These are phyloP conservation scores for Sugiyamaella boreocaroliniensis DNA, from an alignment of 805 yeast genomes.

Conservation along the genomic window DNA sequence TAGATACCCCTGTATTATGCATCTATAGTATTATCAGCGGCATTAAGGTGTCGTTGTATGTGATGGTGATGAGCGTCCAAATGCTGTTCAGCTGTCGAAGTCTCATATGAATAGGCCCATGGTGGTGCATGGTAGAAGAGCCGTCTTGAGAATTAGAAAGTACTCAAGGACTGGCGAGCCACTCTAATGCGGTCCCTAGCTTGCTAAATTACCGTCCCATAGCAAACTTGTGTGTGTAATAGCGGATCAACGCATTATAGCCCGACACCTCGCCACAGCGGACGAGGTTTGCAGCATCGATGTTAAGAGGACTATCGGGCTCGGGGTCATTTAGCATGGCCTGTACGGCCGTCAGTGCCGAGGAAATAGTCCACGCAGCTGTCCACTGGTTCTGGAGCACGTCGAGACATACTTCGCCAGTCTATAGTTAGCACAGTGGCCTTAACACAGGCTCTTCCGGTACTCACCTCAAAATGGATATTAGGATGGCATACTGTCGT, in stretches of 20 bases:
- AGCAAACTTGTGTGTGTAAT: conserved; percentile 25
- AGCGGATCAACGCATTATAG: conserved; percentile 25
- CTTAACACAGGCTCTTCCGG: neutral
- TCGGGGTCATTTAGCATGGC: conserved; percentile 34
- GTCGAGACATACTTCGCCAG: conserved; percentile 36
- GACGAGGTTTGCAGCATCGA: conserved; percentile 35
- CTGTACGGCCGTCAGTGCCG: conserved; percentile 33
- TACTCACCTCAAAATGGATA: conserved; percentile 28
- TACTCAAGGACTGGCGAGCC: too few species aligned
- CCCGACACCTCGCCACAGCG: conserved; percentile 27
- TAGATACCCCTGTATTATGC: too few species aligned
- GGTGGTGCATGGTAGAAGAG: too few species aligned
- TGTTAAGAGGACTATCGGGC: conserved; percentile 34
- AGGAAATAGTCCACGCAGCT: conserved; percentile 36
- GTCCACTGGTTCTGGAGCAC: conserved; percentile 33
- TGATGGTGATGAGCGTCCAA: too few species aligned
- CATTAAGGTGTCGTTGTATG: too few species aligned
- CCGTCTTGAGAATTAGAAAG: too few species aligned
- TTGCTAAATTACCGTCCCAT: neutral
- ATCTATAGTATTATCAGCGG: too few species aligned
- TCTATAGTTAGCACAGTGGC: conserved; percentile 25
- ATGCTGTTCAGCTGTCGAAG: too few species aligned
- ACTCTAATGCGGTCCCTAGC: too few species aligned
- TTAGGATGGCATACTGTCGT: conserved; percentile 33
- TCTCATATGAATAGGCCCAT: too few species aligned